These are phyloP conservation scores for Cercophora samala DNA, from an alignment of 495 filamentous ascomycete species.

Conservation along the genomic window DNA sequence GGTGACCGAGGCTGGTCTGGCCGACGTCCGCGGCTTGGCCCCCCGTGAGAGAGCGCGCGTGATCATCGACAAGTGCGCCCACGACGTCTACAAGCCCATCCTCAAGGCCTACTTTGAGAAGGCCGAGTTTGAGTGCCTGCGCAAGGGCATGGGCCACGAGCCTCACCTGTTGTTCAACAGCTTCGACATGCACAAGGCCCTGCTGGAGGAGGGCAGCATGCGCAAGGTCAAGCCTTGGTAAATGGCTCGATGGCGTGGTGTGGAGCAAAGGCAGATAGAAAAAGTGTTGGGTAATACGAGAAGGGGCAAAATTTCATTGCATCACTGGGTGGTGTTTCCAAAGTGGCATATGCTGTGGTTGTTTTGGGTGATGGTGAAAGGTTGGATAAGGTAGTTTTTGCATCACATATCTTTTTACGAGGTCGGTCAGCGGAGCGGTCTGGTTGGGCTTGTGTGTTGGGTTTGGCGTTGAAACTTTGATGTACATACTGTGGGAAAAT, in stretches of 20 bases:
- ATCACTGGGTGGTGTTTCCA: not conserved
- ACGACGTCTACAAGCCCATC: conserved; percentile 81
- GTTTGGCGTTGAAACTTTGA: not conserved
- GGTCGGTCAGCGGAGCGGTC: not conserved
- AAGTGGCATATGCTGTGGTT: too few relatives aligned
- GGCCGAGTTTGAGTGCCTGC: conserved; percentile 81
- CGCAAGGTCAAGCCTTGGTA: conserved; percentile 52
- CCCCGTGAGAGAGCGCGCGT: conserved; percentile 79
- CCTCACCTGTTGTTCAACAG: conserved; percentile 79
- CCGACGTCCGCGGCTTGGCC: conserved; percentile 78
- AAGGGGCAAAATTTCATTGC: not conserved
- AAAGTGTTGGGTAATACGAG: not conserved
- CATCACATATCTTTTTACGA: not conserved
- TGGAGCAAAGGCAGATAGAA: too few relatives aligned
- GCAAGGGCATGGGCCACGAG: conserved; percentile 87
- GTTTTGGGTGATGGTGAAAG: too few relatives aligned
- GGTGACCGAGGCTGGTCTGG: conserved; percentile 83
- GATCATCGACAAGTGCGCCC: conserved; percentile 85
- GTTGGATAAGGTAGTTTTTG: not conserved
- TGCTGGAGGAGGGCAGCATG: conserved; percentile 82
- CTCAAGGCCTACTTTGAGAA: conserved; percentile 80
- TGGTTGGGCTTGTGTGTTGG: not conserved
- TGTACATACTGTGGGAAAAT: not conserved
- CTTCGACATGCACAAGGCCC: conserved; percentile 86
- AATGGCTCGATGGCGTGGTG: not conserved